Base-by-base conservation (phyloP, 2,329 filamentous ascomycete genomes). In the Aspergillus sclerotialis region DNA sequence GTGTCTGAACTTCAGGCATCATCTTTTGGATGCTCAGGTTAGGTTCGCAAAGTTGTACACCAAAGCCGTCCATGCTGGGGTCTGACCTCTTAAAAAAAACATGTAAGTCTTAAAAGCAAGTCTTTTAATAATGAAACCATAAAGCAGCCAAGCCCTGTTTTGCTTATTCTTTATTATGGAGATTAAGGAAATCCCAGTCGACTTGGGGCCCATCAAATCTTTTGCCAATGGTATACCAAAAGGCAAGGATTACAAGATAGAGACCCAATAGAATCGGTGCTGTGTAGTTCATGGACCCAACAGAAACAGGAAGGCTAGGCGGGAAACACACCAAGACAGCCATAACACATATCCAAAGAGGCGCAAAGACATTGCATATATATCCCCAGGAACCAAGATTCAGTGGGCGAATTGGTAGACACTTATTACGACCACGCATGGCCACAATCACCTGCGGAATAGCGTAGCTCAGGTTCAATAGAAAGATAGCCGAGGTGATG, bases 241-340 rank as follows among this genome's bases (percentile, higher is more conserved):
- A 9, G 8, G 8, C 23, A 24, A 24, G 8, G n/a, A 24, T 24
- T n/a, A 37, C 8, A 6, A 13, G 14, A 19, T 28, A 37, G 7
- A 37, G 16, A 14, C 37, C 33, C 5, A 32, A 15, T 3, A 39
- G 19, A 13, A 39, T 29, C 7, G 21, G 10, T 10, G 23, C 25
- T 5, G 23, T 26, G 23, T 39, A 39, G 25, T 30, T 36, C 33
- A 36, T 36, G 11, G 25, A 28, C 15, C 14, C 28, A 9, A 29
- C 19, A 8, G 13, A 13, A 5, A 39, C 33, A 10, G 66, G 69
- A 49, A 65, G 53, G 0, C 49, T 35, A 2, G 53, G 54, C 1
- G 67, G 68, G 23, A 72, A 68, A 1, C 57, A 67, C 42, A 67
- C 64, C 24, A 72, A 68, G 2, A 69, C 37, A 24, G 67, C 62